Evolutionary conservation across 177 flowering plant genomes (phyloP), one percentile per base, ranked within the genome.

Genomic region (Telopea speciosissima): DNA sequence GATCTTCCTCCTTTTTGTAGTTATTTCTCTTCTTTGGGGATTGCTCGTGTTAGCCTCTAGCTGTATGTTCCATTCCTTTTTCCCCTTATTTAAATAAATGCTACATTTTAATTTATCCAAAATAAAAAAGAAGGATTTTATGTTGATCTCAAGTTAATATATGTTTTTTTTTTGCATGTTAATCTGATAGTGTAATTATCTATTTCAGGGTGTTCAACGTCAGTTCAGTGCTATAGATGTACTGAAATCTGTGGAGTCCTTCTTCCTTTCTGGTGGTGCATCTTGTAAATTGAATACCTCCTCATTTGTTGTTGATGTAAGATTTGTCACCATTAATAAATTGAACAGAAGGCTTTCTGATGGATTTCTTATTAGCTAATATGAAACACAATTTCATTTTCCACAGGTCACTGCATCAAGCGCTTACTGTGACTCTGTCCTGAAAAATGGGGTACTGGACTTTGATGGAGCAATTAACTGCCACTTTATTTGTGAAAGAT

Each of bases 161-260:
- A 3, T 36, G 40, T 36, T 4, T 8, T 36, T 36, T 36, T 36
- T 36, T 4, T 0, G 40, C 40, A 3, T 36, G 40, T 36, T 36
- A 5, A 36, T 36, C 8, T 36, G 40, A 36, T 36, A 36, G 40
- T 36, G 40, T 1, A 8, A 8, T 36, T 49, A 49, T 44, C 31
- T 67, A 24, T 17, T 70, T 16, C 79, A 94, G 99, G 97, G 97
- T 68, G 78, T 95, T 71, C 89, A 80, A 67, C 90, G 92, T 36
- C 92, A 86, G 68, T 78, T 75, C 67, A 79, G 87, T 75, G 97
- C 97, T 22, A 56, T 88, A 44, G 68, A 88, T 70, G 90, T 95
- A 24, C 76, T 95, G 81, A 86, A 91, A 75, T 86, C 86, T n/a
- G 80, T 86, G 62, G 93, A 91, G 74, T 76, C 87, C 61, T 88